Conservation (phyloP, 2,329 filamentous ascomycete genomes). For the Aspergillus clavatus region DNA sequence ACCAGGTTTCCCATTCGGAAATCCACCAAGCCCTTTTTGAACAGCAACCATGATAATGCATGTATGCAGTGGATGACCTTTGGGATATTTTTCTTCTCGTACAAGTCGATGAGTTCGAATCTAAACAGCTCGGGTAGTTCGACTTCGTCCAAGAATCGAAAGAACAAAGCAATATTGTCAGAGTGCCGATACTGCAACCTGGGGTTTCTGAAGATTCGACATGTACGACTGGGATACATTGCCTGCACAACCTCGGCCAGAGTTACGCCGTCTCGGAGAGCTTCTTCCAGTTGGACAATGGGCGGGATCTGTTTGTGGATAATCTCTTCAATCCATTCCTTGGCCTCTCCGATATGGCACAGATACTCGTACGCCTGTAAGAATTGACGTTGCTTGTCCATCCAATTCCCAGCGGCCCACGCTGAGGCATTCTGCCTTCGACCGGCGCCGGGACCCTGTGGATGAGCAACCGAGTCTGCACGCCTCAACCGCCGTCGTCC, state of each 20-base stretch:
- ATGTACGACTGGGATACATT: slow-evolving; percentile 68
- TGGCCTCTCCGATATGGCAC: slow-evolving; percentile 97
- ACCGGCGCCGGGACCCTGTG: slow-evolving; percentile 42
- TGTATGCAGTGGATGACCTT: slow-evolving; percentile 99
- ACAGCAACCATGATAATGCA: slow-evolving; percentile 93
- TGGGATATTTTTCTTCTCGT: slow-evolving; percentile 99
- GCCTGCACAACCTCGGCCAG: slow-evolving; percentile 90
- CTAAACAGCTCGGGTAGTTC: slow-evolving; percentile 92
- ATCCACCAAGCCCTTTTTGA: slow-evolving; percentile 87
- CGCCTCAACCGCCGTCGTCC: slow-evolving; percentile 80
- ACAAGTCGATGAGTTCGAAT: slow-evolving; percentile 94
- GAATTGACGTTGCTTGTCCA: slow-evolving; percentile 97
- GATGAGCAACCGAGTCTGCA: slow-evolving; percentile 50
- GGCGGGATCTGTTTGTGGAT: slow-evolving; percentile 80
- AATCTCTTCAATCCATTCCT: slow-evolving; percentile 97
- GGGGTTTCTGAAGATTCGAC: slow-evolving; percentile 78
- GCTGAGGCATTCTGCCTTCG: slow-evolving; percentile 56
- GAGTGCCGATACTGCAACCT: slow-evolving; percentile 92
- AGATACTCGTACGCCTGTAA: slow-evolving; percentile 97
- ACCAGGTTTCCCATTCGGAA: slow-evolving; percentile 96
- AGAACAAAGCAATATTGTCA: slow-evolving; percentile 96
- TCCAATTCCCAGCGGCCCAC: slow-evolving; percentile 88
- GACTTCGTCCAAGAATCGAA: slow-evolving; percentile 85
- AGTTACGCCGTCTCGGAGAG: slow-evolving; percentile 85
- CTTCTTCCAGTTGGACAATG: slow-evolving; percentile 90